These are phyloP conservation scores for Zalaria sp. DNA, from an alignment of 2,329 filamentous ascomycete genomes.

Conservation along the genomic window DNA sequence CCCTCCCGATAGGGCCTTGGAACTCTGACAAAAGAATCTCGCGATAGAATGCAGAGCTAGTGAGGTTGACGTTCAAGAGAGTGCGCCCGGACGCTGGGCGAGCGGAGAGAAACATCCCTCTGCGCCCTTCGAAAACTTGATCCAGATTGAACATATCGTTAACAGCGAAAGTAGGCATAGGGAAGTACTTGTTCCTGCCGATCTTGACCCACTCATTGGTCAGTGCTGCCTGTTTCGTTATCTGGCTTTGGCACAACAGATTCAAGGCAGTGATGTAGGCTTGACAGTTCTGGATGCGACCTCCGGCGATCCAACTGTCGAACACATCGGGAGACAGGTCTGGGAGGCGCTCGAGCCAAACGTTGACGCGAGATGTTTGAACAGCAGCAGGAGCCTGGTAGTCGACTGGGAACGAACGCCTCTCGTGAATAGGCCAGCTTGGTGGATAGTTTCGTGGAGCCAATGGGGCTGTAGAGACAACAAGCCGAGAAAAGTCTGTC, in stretches of 20 bases:
- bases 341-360: too few species aligned
- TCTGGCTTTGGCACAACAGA: background rate
- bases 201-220: background rate
- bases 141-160: background rate
- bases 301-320: background rate
- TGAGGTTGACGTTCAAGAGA: conserved; percentile 10
- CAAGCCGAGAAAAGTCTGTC: too few species aligned
- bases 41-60: conserved; percentile 7
- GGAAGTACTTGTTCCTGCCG: background rate
- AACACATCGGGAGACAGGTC: too few species aligned
- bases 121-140: background rate
- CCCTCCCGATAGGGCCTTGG: too few species aligned
- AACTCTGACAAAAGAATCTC: background rate
- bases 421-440: too few species aligned
- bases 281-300: background rate
- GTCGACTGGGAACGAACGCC: too few species aligned
- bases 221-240: background rate
- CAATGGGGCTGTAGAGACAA: too few species aligned
- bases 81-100: conserved; percentile 2
- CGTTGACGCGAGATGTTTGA: too few species aligned
- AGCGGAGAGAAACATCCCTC: conserved; percentile 7
- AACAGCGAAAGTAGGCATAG: background rate
- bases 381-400: too few species aligned
- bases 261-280: background rate
- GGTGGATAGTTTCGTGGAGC: too few species aligned